Evolutionary conservation across 306 rosid species (phyloP).

Genomic region (Lathyrus sativus): DNA sequence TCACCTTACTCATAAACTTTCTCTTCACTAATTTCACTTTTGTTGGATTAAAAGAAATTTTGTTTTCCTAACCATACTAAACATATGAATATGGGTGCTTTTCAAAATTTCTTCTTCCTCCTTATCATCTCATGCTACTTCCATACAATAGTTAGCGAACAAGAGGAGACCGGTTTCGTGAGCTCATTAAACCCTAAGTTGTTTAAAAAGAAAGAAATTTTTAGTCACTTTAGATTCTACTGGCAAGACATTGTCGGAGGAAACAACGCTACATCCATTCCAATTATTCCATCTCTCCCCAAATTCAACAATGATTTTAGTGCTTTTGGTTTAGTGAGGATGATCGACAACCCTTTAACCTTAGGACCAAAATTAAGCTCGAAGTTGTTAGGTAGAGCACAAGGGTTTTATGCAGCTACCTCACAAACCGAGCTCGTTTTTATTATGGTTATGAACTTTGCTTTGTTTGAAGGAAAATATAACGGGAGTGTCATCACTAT

Average conservation of each 20-base stretch:
- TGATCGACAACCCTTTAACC: slow-evolving; percentile 45
- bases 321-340: slow-evolving; percentile 32
- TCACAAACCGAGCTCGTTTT: slow-evolving; percentile 42
- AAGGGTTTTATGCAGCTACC: slow-evolving; percentile 57
- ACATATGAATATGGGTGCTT: neutral
- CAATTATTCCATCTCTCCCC: slow-evolving; percentile 29
- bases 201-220: slow-evolving; percentile 36
- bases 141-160: neutral
- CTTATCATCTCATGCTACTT: slow-evolving; percentile 18
- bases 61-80: neutral
- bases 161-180: slow-evolving; percentile 31
- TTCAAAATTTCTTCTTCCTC: neutral
- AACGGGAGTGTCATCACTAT: slow-evolving; percentile 61
- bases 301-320: slow-evolving; percentile 22
- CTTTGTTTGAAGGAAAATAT: slow-evolving; percentile 54
- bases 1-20: neutral
- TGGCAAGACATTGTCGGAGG: slow-evolving; percentile 62
- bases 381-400: slow-evolving; percentile 43
- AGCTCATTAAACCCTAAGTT: slow-evolving; percentile 37
- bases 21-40: neutral
- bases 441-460: slow-evolving; percentile 60
- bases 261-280: slow-evolving; percentile 24
- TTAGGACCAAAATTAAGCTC: slow-evolving; percentile 40
- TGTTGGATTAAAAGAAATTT: neutral
- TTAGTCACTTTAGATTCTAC: slow-evolving; percentile 54